Evolutionary conservation across 257 asterid species (phyloP), one percentile per base, ranked within the genome.

Genomic region (Lithospermum erythrorhizon): DNA sequence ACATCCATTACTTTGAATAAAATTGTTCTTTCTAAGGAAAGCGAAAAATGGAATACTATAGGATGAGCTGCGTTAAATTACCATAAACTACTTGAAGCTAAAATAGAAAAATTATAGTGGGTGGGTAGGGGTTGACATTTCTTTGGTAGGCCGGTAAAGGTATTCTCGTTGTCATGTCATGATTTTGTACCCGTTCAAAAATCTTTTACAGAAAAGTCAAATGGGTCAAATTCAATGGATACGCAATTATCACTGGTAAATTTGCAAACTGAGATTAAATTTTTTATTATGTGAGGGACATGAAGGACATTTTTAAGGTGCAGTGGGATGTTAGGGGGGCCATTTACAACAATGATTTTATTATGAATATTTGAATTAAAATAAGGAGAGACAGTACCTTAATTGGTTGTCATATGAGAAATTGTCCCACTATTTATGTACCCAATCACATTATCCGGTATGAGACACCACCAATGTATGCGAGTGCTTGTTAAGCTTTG

Each of bases 361-460:
- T 41, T 14, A 10, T 14, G 1, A 59, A 25, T 49, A 53, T 67
- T 60, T 58, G 30, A 58, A 41, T 54, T 21, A 55, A 27, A 65
- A 60, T 71, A 65, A 49, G 67, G 25, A 21, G 65, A 22, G 2
- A 27, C 4, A 6, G 3, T 27, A 27, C 30, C 30, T 3, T 6
- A 3, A 27, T 27, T 27, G 3, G 30, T 6, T 2, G 68, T 37
- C 72, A 65, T 71, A 16, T 71, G 67, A 1, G 63, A 71, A 2
- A 64, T 65, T 1, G 72, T 63, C 0, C 67, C 72, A 0, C 64
- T 65, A 59, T 71, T 71, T 67, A 71, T 65, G 20, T 71, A 71
- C 75, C 75, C 59, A n/a, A n/a, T n/a, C n/a, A n/a, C n/a, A n/a
- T n/a, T n/a, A n/a, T n/a, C n/a, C n/a, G n/a, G n/a, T n/a, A n/a